Conservation (phyloP, 2,329 filamentous ascomycete species). For the Ophiobolus disseminans region DNA sequence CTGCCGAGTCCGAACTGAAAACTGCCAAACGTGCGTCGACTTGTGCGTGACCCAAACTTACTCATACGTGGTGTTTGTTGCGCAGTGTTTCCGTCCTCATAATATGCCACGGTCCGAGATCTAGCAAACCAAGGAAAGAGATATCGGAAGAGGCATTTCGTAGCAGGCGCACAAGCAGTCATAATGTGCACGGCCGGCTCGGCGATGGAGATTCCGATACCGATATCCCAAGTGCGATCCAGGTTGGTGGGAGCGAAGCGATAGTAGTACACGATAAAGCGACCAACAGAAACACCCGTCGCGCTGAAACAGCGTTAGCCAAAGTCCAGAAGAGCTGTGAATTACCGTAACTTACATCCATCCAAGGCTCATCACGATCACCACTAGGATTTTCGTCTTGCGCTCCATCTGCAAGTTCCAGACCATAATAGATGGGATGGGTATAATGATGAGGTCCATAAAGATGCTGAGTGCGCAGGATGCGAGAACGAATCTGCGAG, state of each 20-base stretch:
- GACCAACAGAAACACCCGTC: constrained; percentile 44
- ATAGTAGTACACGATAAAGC: constrained; percentile 51
- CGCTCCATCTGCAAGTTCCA: constrained; percentile 53
- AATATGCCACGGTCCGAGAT: constrained; percentile 17
- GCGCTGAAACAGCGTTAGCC: too few species aligned
- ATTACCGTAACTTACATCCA: constrained; percentile 46
- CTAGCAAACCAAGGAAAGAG: constrained; percentile 43
- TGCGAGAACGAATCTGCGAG: constrained; percentile 41
- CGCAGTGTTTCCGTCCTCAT: constrained; percentile 16
- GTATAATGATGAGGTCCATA: constrained; percentile 50
- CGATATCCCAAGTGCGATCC: constrained; percentile 46
- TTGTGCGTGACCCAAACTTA: constrained; percentile 14
- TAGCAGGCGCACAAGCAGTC: constrained; percentile 61
- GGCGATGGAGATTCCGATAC: constrained; percentile 46
- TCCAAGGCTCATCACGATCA: constrained; percentile 43
- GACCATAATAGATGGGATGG: constrained; percentile 52
- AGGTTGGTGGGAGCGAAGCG: constrained; percentile 43
- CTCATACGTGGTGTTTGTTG: constrained; percentile 5
- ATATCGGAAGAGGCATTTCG: constrained; percentile 55
- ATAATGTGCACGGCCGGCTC: constrained; percentile 58
- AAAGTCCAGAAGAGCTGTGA: too few species aligned
- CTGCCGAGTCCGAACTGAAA: constrained; percentile 19
- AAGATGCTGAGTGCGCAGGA: constrained; percentile 46
- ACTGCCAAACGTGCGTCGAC: constrained; percentile 7
- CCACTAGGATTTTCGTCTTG: constrained; percentile 45